A percentile compares a stretch with the other conserved stretches of the same genome.
phyloP scores from a whole-genome alignment of 2,329 filamentous ascomycete species.

The Diplodia scrobiculata region DNA sequence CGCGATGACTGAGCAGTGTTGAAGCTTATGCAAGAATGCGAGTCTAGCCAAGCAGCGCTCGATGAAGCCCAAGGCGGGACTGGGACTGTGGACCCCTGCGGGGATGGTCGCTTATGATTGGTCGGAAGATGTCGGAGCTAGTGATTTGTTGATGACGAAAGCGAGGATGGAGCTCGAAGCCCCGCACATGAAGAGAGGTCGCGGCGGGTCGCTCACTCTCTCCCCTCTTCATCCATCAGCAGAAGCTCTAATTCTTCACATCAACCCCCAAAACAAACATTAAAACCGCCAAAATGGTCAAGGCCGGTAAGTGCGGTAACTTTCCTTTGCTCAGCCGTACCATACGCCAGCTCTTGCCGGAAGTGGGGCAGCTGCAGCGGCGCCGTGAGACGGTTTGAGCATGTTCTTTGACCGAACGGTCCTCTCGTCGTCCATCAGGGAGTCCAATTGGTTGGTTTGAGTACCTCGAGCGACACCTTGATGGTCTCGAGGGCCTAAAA shows the following conservation, averaged over 20 bases:
- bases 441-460: constrained; percentile 24
- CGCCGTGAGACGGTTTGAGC: constrained; percentile 60
- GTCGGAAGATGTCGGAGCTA: constrained; percentile 15
- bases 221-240: constrained; percentile 14
- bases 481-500: constrained; percentile 16
- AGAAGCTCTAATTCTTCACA: constrained; percentile 30
- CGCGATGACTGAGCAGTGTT: constrained; percentile 18
- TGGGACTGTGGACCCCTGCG: constrained; percentile 8
- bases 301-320: constrained; percentile 73
- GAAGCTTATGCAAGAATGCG: constrained; percentile 14
- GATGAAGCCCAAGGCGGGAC: neutral
- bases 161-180: constrained; percentile 23
- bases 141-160: constrained; percentile 24
- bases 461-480: constrained; percentile 20
- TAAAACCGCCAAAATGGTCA: constrained; percentile 85
- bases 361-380: constrained; percentile 42
- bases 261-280: constrained; percentile 34
- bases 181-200: constrained; percentile 18
- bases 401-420: constrained; percentile 33
- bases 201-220: constrained; percentile 2
- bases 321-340: constrained; percentile 32
- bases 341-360: constrained; percentile 32
- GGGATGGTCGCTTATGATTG: constrained; percentile 4
- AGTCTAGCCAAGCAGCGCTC: constrained; percentile 16
- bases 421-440: constrained; percentile 2